A percentile compares a stretch with the other conserved stretches of the same genome.
Evolutionary conservation across 163 green algal species (phyloP).

Genomic region (Chlorella variabilis): DNA sequence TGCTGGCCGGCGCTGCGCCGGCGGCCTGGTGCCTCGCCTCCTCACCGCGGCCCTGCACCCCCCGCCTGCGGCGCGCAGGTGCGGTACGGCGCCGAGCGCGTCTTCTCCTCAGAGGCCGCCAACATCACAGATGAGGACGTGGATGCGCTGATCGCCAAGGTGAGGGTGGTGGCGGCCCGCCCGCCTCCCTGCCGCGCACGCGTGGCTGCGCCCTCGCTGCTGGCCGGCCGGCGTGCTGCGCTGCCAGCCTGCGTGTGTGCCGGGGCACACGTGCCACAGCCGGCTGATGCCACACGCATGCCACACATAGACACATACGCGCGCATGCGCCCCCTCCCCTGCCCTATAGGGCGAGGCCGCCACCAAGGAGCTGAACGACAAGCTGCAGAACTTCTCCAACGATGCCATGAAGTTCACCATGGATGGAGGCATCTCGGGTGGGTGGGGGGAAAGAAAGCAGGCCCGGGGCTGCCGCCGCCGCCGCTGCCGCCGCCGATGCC

Average conservation of each 20-base stretch:
- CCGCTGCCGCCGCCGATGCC: too few relatives aligned
- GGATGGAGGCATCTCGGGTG: constrained; percentile 83
- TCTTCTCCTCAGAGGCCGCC: constrained; percentile 86
- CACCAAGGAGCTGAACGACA: constrained; percentile 92
- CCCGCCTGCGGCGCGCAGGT: constrained; percentile 55
- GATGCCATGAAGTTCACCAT: constrained; percentile 96
- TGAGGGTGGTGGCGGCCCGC: neutral
- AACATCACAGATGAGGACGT: constrained; percentile 97
- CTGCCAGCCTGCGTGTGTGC: too few relatives aligned
- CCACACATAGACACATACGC: too few relatives aligned
- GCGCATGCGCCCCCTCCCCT: too few relatives aligned
- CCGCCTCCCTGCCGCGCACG: too few relatives aligned
- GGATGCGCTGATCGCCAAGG: constrained; percentile 93
- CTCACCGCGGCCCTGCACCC: neutral
- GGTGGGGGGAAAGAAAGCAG: neutral
- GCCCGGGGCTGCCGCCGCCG: too few relatives aligned
- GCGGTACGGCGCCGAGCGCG: constrained; percentile 96
- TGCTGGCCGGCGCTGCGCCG: too few relatives aligned
- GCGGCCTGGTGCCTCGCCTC: too few relatives aligned
- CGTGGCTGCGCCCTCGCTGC: too few relatives aligned
- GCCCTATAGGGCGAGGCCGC: constrained; percentile 65
- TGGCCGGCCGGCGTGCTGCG: too few relatives aligned
- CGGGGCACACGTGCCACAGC: too few relatives aligned
- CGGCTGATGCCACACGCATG: too few relatives aligned
- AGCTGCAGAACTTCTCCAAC: constrained; percentile 97